Base-by-base conservation (phyloP, 352 stramenopile genomes). In the Thraustochytrium sp. region DNA sequence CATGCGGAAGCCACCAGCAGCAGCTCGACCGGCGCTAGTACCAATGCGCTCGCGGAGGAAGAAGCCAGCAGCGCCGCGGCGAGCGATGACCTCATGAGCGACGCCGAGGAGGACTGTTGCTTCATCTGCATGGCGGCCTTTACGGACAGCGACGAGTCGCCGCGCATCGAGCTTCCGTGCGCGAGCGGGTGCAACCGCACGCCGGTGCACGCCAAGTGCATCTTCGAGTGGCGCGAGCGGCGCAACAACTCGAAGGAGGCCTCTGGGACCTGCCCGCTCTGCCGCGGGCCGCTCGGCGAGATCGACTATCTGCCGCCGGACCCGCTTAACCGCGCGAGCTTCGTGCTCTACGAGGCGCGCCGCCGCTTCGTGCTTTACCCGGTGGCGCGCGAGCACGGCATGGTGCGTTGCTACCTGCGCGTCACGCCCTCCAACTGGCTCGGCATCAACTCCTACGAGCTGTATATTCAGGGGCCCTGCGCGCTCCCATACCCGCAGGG, bases 121-220 rank as follows among this genome's bases (percentile, higher is more conserved):
- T 64, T 80, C 51, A 80, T 80, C 34, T 80, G 68, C 51, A 68
- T 80, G 68, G 44, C 31, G 18, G 29, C 68, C 18, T 80, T 80
- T 64, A 37, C 16, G 5, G 68, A 61, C 1, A 34, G 63, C 21
- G 48, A 64, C 18, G 48, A 46, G 3, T 61, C 48, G 42, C 44
- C 76, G 51, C 48, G 53, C 8, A 80, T 80, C 36, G 68, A 65
- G 48, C 29, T 84, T 9, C 75, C 75, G 18, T 84, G 75, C 36
- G 11, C 44, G 13, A 49, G 40, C 8, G 21, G 61, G 26, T 84
- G 75, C 38, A 84, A 84, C 49, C 36, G 51, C 21, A 36, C 75
- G n/a, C 59, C 56, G 5, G 75, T 84, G 2, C 75, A 84, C 49
- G 56, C 55, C 26, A 84, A 84, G 49, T 84, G 75, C 49, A 84